A percentile compares a stretch with the other conserved stretches of the same genome.
Conservation (phyloP, 768 basidiomycete genomes). For the Leccinum truebloodii region DNA sequence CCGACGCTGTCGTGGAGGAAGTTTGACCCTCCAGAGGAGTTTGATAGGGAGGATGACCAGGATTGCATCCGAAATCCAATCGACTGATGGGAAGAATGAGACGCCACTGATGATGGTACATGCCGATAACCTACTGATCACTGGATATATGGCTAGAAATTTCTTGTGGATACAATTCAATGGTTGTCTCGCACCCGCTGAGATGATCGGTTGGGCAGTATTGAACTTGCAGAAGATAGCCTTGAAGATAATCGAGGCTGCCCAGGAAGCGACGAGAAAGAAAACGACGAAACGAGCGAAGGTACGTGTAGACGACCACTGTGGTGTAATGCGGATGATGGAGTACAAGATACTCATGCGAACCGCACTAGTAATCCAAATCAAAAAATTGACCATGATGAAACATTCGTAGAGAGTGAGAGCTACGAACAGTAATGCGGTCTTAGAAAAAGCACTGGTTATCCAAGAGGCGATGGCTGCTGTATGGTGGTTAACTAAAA, state of each 20-base stretch:
- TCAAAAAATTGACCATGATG: background rate
- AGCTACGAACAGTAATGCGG: background rate
- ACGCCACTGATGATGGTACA: background rate
- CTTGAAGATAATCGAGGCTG: background rate
- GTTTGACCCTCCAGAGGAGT: no score
- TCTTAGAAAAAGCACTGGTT: background rate
- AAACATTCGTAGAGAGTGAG: background rate
- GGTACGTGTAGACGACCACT: background rate
- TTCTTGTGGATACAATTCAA: background rate
- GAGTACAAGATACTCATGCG: background rate
- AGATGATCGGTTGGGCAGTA: background rate
- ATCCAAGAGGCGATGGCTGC: background rate
- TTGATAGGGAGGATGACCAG: no score
- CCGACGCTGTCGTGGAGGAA: slow-evolving; percentile 7
- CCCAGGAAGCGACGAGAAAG: background rate
- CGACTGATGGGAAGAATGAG: background rate
- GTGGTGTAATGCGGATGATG: background rate
- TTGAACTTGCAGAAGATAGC: background rate
- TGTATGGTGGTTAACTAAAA: background rate
- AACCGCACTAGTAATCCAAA: background rate
- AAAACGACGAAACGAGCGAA: background rate
- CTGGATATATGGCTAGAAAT: background rate
- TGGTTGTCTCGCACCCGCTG: background rate
- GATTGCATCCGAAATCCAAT: no score
- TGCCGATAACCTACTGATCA: background rate